These are phyloP conservation scores for Ustilago nuda DNA, from an alignment of 1,284 basidiomycete species.

Conservation along the genomic window DNA sequence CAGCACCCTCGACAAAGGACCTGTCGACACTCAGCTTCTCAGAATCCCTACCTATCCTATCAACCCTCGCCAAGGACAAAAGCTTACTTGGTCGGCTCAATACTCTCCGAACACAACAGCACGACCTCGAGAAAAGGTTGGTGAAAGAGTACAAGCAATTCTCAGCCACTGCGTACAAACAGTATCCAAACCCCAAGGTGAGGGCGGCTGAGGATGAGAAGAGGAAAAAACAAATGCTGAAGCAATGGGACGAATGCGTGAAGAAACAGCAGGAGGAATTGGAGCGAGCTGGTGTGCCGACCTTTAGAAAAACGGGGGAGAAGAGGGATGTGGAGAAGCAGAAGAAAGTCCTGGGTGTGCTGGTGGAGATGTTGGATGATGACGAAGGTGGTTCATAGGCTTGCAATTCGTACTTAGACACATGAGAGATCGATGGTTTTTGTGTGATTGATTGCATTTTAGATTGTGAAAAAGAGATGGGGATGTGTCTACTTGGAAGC, in stretches of 20 bases:
- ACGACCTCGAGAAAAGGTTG: conserved; percentile 33
- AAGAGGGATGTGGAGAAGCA: conserved; percentile 23
- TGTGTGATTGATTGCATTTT: neutral
- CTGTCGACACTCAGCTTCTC: conserved; percentile 30
- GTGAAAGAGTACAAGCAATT: conserved; percentile 24
- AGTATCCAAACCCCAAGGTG: conserved; percentile 25
- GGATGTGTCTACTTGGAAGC: neutral
- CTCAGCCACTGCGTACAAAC: conserved; percentile 23
- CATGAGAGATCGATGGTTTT: neutral
- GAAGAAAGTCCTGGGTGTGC: conserved; percentile 27
- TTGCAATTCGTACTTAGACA: too few species aligned
- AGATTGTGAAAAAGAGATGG: neutral
- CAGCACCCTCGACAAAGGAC: conserved; percentile 8
- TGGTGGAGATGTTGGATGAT: conserved; percentile 43
- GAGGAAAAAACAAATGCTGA: conserved; percentile 9
- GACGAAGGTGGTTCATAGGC: neutral
- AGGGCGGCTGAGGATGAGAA: conserved; percentile 23
- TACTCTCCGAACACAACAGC: conserved; percentile 17
- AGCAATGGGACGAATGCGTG: conserved; percentile 28
- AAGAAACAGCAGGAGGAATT: conserved; percentile 30
- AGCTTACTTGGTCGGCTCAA: conserved; percentile 19
- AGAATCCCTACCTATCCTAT: conserved; percentile 36
- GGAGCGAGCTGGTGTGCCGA: conserved; percentile 19
- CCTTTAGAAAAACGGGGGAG: conserved; percentile 7
- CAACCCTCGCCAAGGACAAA: conserved; percentile 22